Conservation (phyloP, 148 eudicot genomes). For the Suaeda aralocaspica region DNA sequence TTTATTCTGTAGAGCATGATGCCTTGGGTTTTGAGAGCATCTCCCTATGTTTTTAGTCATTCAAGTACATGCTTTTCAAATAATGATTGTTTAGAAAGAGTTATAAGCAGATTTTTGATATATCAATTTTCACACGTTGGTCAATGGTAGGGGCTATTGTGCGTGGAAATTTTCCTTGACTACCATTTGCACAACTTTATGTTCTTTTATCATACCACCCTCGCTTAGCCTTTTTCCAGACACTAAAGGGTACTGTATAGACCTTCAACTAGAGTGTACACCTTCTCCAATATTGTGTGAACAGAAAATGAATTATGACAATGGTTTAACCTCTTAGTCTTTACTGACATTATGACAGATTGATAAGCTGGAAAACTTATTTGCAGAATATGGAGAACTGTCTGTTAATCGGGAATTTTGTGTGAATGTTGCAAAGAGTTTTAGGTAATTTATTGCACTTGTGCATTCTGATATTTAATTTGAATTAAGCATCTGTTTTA, state of each 20-base stretch:
- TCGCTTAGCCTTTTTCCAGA: too few species aligned
- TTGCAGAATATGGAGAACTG: slow-evolving; percentile 35
- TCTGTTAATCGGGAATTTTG: slow-evolving; percentile 42
- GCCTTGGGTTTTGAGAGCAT: too few species aligned
- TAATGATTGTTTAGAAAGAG: background rate
- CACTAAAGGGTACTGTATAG: background rate
- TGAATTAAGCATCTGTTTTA: background rate
- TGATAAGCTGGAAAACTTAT: slow-evolving; percentile 51
- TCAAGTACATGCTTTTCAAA: background rate
- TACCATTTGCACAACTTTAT: background rate
- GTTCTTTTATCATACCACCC: too few species aligned
- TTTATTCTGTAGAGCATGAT: too few species aligned
- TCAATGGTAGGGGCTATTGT: too few species aligned
- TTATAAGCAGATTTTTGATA: background rate
- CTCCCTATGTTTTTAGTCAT: too few species aligned
- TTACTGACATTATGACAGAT: slow-evolving; percentile 30
- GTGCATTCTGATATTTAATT: background rate
- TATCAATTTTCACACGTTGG: background rate
- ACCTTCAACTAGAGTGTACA: background rate
- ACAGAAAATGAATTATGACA: background rate
- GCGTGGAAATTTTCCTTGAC: background rate
- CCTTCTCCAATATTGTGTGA: background rate
- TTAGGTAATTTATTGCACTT: slow-evolving; percentile 43
- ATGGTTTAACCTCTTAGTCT: background rate
- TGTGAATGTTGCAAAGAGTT: slow-evolving; percentile 43